phyloP scores from a whole-genome alignment of 2,329 filamentous ascomycete genomes.

The Onygenales sp. region DNA sequence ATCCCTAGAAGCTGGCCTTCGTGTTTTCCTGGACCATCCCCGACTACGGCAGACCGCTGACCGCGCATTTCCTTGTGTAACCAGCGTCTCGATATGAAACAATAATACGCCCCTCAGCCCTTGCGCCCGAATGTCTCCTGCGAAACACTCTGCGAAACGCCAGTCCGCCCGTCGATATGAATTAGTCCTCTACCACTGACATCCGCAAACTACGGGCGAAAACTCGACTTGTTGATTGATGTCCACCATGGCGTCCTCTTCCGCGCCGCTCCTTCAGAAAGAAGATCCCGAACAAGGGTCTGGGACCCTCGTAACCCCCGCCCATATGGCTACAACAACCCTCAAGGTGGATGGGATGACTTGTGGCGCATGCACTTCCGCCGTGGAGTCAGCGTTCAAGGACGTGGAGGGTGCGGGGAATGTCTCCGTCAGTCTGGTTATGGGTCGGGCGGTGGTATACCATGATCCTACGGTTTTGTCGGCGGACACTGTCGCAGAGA shows the following conservation, averaged over 20 bases:
- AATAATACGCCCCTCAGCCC: neutral
- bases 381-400: constrained; percentile 88
- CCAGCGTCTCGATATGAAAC: neutral
- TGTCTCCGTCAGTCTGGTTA: constrained; percentile 86
- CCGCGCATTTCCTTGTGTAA: neutral
- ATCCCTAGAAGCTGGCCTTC: constrained; percentile 6
- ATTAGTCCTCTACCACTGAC: neutral
- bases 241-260: constrained; percentile 12
- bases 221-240: neutral
- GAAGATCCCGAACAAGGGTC: constrained; percentile 11
- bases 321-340: constrained; percentile 80
- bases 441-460: constrained; percentile 89
- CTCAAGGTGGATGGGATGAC: constrained; percentile 78
- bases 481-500: constrained; percentile 67
- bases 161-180: neutral
- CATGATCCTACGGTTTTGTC: constrained; percentile 70
- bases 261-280: constrained; percentile 5
- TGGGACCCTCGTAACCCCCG: constrained; percentile 24
- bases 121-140: neutral
- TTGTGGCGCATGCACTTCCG: constrained; percentile 89
- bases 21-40: neutral
- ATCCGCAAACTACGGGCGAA: neutral
- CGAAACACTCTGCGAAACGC: neutral
- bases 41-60: neutral
- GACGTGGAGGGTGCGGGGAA: constrained; percentile 69